A percentile compares a stretch with the other conserved stretches of the same genome.
These are phyloP conservation scores for Turnera subulata DNA, from an alignment of 345 rosid genomes.

Conservation along the genomic window DNA sequence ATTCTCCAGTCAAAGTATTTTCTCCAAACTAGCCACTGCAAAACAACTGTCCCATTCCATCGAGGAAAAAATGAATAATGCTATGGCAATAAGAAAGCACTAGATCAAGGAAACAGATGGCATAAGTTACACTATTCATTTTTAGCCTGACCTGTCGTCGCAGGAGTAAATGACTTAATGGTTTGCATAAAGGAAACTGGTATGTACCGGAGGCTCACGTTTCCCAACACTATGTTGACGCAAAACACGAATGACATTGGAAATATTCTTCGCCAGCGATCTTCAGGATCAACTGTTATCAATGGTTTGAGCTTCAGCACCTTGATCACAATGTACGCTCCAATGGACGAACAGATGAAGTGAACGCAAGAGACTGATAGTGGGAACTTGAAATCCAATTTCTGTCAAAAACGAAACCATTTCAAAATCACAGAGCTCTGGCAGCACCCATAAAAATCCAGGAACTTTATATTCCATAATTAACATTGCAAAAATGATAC, in stretches of 20 bases:
- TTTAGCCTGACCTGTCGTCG: slow-evolving; percentile 77
- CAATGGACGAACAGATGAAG: slow-evolving; percentile 94
- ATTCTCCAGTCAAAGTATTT: slow-evolving; percentile 96
- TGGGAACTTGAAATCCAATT: slow-evolving; percentile 97
- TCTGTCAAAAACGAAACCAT: slow-evolving; percentile 40
- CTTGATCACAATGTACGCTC: slow-evolving; percentile 88
- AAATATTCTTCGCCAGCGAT: slow-evolving; percentile 93
- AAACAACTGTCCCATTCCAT: slow-evolving; percentile 57
- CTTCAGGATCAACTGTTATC: slow-evolving; percentile 83
- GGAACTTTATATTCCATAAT: background rate
- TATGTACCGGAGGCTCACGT: slow-evolving; percentile 88
- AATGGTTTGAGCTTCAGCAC: slow-evolving; percentile 87
- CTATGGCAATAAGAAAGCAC: background rate
- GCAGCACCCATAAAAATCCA: slow-evolving; percentile 1
- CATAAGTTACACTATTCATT: background rate
- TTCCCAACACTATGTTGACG: slow-evolving; percentile 92
- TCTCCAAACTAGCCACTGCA: slow-evolving; percentile 98
- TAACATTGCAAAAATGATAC: background rate
- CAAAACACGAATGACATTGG: slow-evolving; percentile 99
- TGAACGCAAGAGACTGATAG: slow-evolving; percentile 86
- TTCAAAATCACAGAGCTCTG: slow-evolving; percentile 4
- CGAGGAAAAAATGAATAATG: slow-evolving; percentile 18
- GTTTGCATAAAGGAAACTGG: slow-evolving; percentile 99
- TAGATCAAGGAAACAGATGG: background rate
- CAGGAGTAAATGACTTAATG: slow-evolving; percentile 97